These are phyloP conservation scores for Fusarium veterinarium DNA, from an alignment of 2,329 filamentous ascomycete genomes.

Conservation along the genomic window DNA sequence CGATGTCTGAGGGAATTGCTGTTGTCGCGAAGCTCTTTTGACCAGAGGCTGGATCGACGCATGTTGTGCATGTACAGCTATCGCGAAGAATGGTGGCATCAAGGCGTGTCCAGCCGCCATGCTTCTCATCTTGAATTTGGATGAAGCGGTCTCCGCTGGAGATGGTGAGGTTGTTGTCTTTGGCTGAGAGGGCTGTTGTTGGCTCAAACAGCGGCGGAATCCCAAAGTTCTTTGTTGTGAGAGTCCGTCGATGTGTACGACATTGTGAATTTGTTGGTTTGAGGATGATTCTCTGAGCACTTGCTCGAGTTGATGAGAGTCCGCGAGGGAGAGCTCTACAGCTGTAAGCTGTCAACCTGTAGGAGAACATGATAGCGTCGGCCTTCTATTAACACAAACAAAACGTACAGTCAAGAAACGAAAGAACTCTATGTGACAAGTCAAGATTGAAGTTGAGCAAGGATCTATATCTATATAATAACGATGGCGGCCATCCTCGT, in stretches of 20 bases:
- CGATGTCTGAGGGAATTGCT: conserved; percentile 52
- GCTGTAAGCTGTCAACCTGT: conserved; percentile 13
- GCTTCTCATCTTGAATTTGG: conserved; percentile 38
- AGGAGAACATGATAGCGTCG: conserved; percentile 24
- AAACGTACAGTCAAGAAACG: not conserved
- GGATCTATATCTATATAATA: not conserved
- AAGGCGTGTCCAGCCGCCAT: conserved; percentile 41
- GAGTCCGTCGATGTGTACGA: not conserved
- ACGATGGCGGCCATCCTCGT: not conserved
- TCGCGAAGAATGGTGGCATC: conserved; percentile 60
- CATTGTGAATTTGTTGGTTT: not conserved
- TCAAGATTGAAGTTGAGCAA: not conserved
- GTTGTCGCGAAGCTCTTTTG: conserved; percentile 65
- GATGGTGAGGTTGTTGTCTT: conserved; percentile 33
- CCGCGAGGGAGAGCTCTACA: conserved; percentile 19
- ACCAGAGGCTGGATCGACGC: conserved; percentile 68
- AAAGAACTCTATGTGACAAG: not conserved
- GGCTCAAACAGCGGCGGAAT: conserved; percentile 30
- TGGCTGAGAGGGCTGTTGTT: conserved; percentile 1
- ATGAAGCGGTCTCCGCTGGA: conserved; percentile 45
- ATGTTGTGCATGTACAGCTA: conserved; percentile 63
- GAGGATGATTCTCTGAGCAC: conserved; percentile 19
- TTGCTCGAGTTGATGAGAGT: conserved; percentile 27
- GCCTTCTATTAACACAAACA: not conserved
- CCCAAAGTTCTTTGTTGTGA: conserved; percentile 21